Conservation (phyloP, 1,284 basidiomycete species). For the Erythrobasidium hasegawianum region DNA sequence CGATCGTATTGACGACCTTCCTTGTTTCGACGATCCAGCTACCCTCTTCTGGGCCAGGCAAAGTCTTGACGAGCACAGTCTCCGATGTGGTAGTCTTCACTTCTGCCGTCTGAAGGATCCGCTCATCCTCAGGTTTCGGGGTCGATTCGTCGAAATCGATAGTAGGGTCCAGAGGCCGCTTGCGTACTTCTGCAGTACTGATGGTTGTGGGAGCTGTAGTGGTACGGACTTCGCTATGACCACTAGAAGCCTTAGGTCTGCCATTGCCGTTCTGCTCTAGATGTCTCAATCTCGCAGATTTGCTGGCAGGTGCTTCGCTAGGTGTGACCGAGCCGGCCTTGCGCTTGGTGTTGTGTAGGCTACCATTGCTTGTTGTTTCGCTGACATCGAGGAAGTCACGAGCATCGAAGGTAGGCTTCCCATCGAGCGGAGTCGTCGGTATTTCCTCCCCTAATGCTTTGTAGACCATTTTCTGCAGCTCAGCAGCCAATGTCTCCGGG, state of each 20-base stretch:
- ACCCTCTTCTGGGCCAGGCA: conserved; percentile 33
- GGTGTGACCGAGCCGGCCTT: background rate
- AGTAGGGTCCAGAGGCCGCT: conserved; percentile 11
- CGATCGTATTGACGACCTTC: conserved; percentile 38
- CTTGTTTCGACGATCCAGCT: conserved; percentile 38
- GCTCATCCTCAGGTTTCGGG: conserved; percentile 4
- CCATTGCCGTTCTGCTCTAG: background rate
- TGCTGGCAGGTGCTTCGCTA: background rate
- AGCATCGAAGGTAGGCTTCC: conserved; percentile 35
- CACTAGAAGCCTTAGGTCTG: background rate
- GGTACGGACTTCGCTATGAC: conserved; percentile 1
- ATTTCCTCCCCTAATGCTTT: conserved; percentile 63
- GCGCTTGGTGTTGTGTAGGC: conserved; percentile 12
- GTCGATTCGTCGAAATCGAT: conserved; percentile 21
- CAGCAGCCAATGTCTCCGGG: conserved; percentile 67
- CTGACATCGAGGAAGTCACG: conserved; percentile 6
- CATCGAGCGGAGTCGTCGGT: conserved; percentile 54
- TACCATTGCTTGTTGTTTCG: background rate
- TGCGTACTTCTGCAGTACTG: background rate
- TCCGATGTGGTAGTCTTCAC: conserved; percentile 37
- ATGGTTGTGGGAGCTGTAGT: conserved; percentile 5
- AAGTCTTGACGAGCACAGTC: conserved; percentile 36
- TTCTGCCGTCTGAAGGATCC: conserved; percentile 28
- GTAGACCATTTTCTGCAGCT: conserved; percentile 72
- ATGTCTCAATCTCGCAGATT: background rate